Base-by-base conservation (phyloP, 2,329 filamentous ascomycete genomes). In the Dactylonectria macrodidyma region DNA sequence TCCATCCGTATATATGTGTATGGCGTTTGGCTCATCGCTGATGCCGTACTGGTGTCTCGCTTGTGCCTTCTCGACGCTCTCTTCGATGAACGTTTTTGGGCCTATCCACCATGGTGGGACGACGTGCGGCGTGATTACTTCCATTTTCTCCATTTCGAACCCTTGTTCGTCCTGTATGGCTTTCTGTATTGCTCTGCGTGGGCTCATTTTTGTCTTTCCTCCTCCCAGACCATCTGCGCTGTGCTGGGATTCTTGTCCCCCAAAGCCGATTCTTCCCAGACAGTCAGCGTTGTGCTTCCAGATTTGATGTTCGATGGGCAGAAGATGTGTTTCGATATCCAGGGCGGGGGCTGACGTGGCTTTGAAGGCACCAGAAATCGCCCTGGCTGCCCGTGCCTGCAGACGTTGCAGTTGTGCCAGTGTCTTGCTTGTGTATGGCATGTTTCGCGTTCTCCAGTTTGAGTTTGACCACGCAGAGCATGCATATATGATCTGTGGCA, bases 271-370 rank as follows among this genome's bases (percentile, higher is more conserved):
- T 50, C 47, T 50, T 30, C 24, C 24, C 12, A 50, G 47, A 30
- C 24, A 50, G 6, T 50, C 24, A 50, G 47, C 24, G 11, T 50
- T 50, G 11, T 30, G 41, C 24, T 63, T 57, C 30, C 24, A 44
- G 38, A 63, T 63, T 30, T 57, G 38, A n/a, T 63, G 14, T 34
- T 62, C 38, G 52, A 64, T 33, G 10, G 54, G 54, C 19, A 64
- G 54, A 19, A 64, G 54, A 46, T 64, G 54, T 44, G 30, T 63
- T 58, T 52, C 41, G 38, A 63, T 63, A 36, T 58, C 34, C 26
- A 58, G 26, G 44, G 61, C 61, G 34, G 52, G 44, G 46, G 48
- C 54, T 34, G 44, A 59, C 8, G 46, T 64, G 16, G 54, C 55
- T 46, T 47, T 59, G 16, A 34, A 64, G n/a, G 54, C 61, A n/a